A percentile compares a stretch with the other conserved stretches of the same genome.
Conservation (phyloP, 1,139 yeast species). For the Magnusiomyces tetraspermus region DNA sequence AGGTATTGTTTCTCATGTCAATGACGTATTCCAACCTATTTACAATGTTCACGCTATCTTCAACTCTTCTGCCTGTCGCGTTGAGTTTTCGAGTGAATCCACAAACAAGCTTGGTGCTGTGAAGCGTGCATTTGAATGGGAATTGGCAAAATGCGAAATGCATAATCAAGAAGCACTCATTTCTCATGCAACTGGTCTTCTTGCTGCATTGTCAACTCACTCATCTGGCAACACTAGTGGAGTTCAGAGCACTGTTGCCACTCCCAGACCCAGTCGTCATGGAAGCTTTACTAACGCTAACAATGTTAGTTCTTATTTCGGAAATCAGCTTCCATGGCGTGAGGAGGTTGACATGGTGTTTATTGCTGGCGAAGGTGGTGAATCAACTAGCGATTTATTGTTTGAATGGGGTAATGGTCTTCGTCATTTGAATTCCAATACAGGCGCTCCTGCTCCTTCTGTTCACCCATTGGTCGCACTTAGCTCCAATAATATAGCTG, state of each 20-base stretch:
- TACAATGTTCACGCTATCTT: conserved; percentile 72
- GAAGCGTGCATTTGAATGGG: conserved; percentile 16
- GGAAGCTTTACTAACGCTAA: neutral
- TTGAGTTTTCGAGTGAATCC: neutral
- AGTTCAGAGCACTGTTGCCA: neutral
- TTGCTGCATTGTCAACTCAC: neutral
- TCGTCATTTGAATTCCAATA: conserved; percentile 22
- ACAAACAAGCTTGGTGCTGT: conserved; percentile 19
- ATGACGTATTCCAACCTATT: conserved; percentile 51
- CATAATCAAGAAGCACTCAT: neutral
- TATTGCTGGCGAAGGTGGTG: conserved; percentile 60
- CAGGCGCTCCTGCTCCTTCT: too few species aligned
- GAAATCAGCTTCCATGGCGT: neutral
- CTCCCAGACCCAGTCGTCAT: neutral
- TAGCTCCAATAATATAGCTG: too few species aligned
- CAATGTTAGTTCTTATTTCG: neutral
- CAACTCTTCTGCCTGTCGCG: conserved; percentile 39
- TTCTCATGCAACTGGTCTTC: neutral
- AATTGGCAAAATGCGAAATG: neutral
- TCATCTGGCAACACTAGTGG: neutral
- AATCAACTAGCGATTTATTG: conserved; percentile 50
- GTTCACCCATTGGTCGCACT: too few species aligned
- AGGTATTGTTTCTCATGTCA: conserved; percentile 76
- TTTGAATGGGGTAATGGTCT: conserved; percentile 48
- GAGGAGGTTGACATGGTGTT: conserved; percentile 17